Evolutionary conservation across 2,329 filamentous ascomycete genomes (phyloP).

Genomic region (Parastagonospora nodorum): DNA sequence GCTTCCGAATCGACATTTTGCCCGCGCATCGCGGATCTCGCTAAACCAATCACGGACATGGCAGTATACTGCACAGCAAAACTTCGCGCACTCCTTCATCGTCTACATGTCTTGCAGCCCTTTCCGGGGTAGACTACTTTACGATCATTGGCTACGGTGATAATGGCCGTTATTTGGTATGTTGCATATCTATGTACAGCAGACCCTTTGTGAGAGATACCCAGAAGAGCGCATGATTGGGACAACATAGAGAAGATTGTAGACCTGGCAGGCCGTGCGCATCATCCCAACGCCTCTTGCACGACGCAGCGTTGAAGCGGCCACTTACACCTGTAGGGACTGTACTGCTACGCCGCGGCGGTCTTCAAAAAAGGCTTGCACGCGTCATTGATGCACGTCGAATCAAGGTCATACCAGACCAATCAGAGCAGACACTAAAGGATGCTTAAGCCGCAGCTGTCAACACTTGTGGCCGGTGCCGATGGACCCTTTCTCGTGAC

Average conservation of each 20-base stretch:
- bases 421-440: conserved; percentile 14
- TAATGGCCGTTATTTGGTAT: no score
- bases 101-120: no score
- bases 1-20: conserved; percentile 6
- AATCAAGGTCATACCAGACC: conserved; percentile 11
- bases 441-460: neutral
- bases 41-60: conserved; percentile 1
- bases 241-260: no score
- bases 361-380: conserved; percentile 19
- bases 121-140: no score
- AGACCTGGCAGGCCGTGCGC: no score
- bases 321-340: no score
- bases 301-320: neutral
- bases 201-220: no score
- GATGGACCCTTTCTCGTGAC: conserved; percentile 10
- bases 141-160: no score
- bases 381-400: conserved; percentile 34
- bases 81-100: no score
- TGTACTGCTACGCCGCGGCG: neutral
- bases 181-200: no score
- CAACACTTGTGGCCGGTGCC: conserved; percentile 4
- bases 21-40: conserved; percentile 4
- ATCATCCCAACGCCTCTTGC: neutral
- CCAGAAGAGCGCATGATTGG: no score
- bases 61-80: neutral